These are phyloP conservation scores for Mortierella antarctica DNA, from an alignment of 192 early-diverging fungal species.

Conservation along the genomic window DNA sequence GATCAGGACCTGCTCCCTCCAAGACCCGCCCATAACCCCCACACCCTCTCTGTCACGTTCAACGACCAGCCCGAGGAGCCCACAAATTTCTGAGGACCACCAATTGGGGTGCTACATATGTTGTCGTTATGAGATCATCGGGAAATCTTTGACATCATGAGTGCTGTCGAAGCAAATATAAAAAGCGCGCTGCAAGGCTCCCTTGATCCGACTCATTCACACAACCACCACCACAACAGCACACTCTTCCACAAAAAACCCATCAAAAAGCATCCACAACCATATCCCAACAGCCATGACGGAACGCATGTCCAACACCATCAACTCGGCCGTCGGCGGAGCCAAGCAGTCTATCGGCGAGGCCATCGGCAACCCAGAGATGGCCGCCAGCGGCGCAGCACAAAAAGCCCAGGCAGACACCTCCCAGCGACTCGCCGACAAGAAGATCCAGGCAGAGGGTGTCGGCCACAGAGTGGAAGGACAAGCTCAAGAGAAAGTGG, in stretches of 20 bases:
- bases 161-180: too few relatives aligned
- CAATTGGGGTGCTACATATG: too few relatives aligned
- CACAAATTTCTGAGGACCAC: background rate
- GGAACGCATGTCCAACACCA: conserved; percentile 18
- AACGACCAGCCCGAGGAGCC: background rate
- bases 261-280: background rate
- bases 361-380: conserved; percentile 7
- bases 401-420: conserved; percentile 29
- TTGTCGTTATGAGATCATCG: too few relatives aligned
- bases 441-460: conserved; percentile 12
- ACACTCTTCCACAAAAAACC: background rate
- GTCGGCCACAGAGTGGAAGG: conserved; percentile 9
- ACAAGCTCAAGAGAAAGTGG: conserved; percentile 16
- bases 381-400: conserved; percentile 29
- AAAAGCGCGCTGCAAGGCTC: too few relatives aligned
- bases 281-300: background rate
- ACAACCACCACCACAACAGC: background rate
- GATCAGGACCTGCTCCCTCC: background rate
- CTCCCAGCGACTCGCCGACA: conserved; percentile 18
- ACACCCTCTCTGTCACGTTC: background rate
- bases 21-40: background rate
- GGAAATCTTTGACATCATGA: too few relatives aligned
- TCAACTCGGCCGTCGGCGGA: conserved; percentile 15
- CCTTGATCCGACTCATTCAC: too few relatives aligned
- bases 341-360: conserved; percentile 29